Conservation (phyloP, 2,329 filamentous ascomycete species). For the Bretziella fagacearum region DNA sequence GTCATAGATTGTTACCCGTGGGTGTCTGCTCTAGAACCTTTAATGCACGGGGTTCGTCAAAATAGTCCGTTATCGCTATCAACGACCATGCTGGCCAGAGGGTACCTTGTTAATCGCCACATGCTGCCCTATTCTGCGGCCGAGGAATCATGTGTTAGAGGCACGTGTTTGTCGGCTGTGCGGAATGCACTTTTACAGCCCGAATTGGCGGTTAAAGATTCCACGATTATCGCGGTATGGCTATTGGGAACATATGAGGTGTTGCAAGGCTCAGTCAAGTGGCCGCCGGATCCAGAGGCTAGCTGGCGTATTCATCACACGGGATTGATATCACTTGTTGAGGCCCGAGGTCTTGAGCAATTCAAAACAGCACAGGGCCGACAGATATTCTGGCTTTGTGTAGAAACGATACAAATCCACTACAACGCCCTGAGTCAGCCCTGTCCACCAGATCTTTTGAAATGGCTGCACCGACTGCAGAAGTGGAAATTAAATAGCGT, state of each 20-base stretch:
- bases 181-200: conserved; percentile 7
- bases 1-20: conserved; percentile 15
- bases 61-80: conserved; percentile 11
- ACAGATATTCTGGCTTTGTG: conserved; percentile 12
- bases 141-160: conserved; percentile 4
- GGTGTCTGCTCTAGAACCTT: conserved; percentile 11
- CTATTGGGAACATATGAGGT: conserved; percentile 14
- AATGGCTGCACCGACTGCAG: conserved; percentile 10
- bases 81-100: conserved; percentile 12
- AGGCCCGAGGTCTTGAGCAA: conserved; percentile 9
- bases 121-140: not conserved
- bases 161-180: conserved; percentile 9
- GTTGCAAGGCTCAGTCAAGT: conserved; percentile 9
- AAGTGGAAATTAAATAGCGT: conserved; percentile 1
- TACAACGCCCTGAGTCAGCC: conserved; percentile 9
- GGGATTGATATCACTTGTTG: conserved; percentile 8
- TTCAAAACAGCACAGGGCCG: conserved; percentile 9
- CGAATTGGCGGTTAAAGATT: conserved; percentile 1
- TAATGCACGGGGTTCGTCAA: conserved; percentile 7
- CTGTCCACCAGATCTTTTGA: conserved; percentile 4
- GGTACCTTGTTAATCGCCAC: conserved; percentile 10
- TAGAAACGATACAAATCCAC: conserved; percentile 13
- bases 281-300: conserved; percentile 3
- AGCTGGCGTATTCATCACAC: conserved; percentile 12
- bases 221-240: conserved; percentile 13